Evolutionary conservation across 169 alveolate genomes (phyloP).

Genomic region (Fabrea salina): DNA sequence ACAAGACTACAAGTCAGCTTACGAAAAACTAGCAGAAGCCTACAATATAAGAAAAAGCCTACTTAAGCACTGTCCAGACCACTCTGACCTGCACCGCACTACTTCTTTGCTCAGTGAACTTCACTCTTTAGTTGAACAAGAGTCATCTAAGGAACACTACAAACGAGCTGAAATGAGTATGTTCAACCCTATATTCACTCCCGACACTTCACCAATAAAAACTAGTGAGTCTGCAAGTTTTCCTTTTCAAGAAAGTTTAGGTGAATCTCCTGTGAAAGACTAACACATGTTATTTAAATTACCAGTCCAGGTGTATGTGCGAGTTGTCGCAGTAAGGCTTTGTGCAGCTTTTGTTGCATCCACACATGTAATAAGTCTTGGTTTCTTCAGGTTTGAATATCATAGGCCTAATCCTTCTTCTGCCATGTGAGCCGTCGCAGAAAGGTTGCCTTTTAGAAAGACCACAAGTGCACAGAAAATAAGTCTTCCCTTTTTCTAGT

Average conservation of each 20-base stretch:
- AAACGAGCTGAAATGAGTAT: constrained; percentile 6
- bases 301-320: background rate
- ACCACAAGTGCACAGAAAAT: background rate
- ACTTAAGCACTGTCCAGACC: constrained; percentile 21
- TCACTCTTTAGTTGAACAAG: background rate
- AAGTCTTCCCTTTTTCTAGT: background rate
- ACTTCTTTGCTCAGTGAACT: background rate
- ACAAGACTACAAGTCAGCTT: background rate
- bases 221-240: background rate
- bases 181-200: constrained; percentile 10
- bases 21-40: background rate
- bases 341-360: constrained; percentile 56
- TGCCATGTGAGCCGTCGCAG: constrained; percentile 64
- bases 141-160: background rate
- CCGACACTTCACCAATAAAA: background rate
- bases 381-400: constrained; percentile 60
- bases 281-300: no score
- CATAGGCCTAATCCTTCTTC: constrained; percentile 49
- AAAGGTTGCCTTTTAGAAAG: constrained; percentile 51
- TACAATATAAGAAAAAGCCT: constrained; percentile 14
- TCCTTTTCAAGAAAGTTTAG: no score
- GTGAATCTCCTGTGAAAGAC: no score
- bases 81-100: background rate
- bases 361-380: constrained; percentile 53
- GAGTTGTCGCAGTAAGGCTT: constrained; percentile 66